phyloP scores from a whole-genome alignment of 73 alveolate genomes.

The Paraurostyla sp. region DNA sequence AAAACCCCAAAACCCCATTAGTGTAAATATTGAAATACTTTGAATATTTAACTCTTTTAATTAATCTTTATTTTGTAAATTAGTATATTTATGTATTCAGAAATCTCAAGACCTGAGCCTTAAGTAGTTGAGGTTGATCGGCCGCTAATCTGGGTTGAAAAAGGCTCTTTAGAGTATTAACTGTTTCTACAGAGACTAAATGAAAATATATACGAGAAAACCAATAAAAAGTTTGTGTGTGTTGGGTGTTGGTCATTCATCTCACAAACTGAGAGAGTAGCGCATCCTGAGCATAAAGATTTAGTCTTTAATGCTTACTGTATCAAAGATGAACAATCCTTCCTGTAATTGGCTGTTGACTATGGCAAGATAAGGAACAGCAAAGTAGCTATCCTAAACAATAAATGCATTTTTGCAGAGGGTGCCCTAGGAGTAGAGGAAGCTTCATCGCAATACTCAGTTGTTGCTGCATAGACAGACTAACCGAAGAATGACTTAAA shows the following conservation, averaged over 20 bases:
- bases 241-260: slow-evolving; percentile 37
- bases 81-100: too few species aligned
- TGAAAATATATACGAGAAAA: neutral
- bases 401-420: neutral
- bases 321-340: slow-evolving; percentile 17
- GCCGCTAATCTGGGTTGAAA: slow-evolving; percentile 42
- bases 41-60: too few species aligned
- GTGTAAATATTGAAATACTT: too few species aligned
- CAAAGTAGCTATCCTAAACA: slow-evolving; percentile 19
- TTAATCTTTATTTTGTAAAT: too few species aligned
- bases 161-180: slow-evolving; percentile 3
- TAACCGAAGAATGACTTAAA: too few species aligned
- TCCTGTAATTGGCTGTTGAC: slow-evolving; percentile 27
- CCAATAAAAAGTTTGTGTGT: neutral
- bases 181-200: neutral
- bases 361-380: neutral
- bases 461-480: neutral
- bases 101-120: neutral
- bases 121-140: neutral
- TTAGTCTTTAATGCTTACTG: neutral
- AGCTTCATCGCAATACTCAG: slow-evolving; percentile 6
- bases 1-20: too few species aligned
- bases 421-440: slow-evolving; percentile 8
- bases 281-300: slow-evolving; percentile 24
- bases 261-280: neutral